These are phyloP conservation scores for Aspergillus latus DNA, from an alignment of 2,329 filamentous ascomycete species.

Conservation along the genomic window DNA sequence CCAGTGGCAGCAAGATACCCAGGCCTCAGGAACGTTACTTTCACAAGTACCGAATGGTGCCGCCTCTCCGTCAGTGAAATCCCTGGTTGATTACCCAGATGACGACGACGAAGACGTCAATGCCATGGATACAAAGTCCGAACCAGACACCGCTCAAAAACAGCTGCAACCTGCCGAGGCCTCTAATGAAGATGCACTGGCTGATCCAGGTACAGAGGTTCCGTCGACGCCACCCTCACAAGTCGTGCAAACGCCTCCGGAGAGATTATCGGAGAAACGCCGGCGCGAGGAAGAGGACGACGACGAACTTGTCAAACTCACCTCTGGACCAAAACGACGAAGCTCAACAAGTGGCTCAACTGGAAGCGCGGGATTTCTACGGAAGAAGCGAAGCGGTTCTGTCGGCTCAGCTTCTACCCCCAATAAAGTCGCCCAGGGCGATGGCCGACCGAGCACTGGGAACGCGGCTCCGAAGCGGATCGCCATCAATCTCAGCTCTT, in stretches of 20 bases:
- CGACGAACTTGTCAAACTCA: constrained; percentile 83
- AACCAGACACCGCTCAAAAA: constrained; percentile 25
- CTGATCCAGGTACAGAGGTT: constrained; percentile 29
- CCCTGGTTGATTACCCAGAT: constrained; percentile 87
- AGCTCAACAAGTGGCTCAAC: constrained; percentile 43
- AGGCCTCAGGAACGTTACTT: constrained; percentile 34
- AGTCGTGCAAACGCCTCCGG: constrained; percentile 55
- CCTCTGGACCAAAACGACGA: constrained; percentile 50
- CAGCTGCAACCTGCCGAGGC: constrained; percentile 14
- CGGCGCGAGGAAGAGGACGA: constrained; percentile 85
- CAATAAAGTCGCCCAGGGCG: constrained; percentile 28
- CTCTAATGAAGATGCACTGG: constrained; percentile 22
- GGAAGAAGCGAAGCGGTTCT: constrained; percentile 36
- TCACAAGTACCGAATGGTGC: constrained; percentile 55
- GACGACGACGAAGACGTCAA: constrained; percentile 80
- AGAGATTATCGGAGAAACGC: constrained; percentile 83
- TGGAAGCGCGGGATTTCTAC: constrained; percentile 32
- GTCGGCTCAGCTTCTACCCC: constrained; percentile 25
- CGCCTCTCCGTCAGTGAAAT: constrained; percentile 62
- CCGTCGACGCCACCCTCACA: constrained; percentile 26
- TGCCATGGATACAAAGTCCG: constrained; percentile 57
- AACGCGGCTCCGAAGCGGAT: constrained; percentile 39
- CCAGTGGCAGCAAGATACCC: constrained; percentile 41
- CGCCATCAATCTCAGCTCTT: constrained; percentile 40
- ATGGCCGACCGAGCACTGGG: constrained; percentile 4